phyloP scores from a whole-genome alignment of 306 rosid genomes.

The Prunus mume region DNA sequence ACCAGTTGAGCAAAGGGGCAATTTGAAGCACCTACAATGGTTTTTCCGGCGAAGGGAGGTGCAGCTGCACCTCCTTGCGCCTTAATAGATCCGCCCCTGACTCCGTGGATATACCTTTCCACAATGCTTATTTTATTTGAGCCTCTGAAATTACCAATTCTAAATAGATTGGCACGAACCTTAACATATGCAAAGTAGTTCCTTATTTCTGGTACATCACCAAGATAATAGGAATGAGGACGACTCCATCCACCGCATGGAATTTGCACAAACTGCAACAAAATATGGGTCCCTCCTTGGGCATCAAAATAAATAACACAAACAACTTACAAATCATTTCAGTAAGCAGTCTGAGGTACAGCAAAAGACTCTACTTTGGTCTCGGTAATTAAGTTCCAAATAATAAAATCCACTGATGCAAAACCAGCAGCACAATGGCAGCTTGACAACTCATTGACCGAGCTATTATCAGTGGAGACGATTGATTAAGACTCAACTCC shows the following conservation, averaged over 20 bases:
- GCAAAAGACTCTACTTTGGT: slow-evolving; percentile 54
- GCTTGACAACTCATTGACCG: slow-evolving; percentile 32
- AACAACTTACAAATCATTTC: neutral
- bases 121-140: neutral
- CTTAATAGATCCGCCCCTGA: no score
- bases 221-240: slow-evolving; percentile 82
- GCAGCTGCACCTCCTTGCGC: no score
- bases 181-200: slow-evolving; percentile 89
- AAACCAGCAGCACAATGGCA: slow-evolving; percentile 79
- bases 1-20: no score
- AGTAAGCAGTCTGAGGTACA: slow-evolving; percentile 8
- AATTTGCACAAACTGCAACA: slow-evolving; percentile 66
- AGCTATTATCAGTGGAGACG: slow-evolving; percentile 40
- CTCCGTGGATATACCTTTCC: neutral
- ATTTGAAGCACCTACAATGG: no score
- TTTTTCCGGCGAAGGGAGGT: no score
- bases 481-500: slow-evolving; percentile 71
- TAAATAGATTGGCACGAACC: slow-evolving; percentile 42
- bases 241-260: slow-evolving; percentile 99
- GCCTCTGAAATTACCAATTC: neutral
- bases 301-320: slow-evolving; percentile 10
- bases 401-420: slow-evolving; percentile 76
- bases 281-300: slow-evolving; percentile 14
- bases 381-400: slow-evolving; percentile 78
- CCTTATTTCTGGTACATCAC: slow-evolving; percentile 74